Base-by-base conservation (phyloP, 106 monocot species). In the Allium cepa region DNA sequence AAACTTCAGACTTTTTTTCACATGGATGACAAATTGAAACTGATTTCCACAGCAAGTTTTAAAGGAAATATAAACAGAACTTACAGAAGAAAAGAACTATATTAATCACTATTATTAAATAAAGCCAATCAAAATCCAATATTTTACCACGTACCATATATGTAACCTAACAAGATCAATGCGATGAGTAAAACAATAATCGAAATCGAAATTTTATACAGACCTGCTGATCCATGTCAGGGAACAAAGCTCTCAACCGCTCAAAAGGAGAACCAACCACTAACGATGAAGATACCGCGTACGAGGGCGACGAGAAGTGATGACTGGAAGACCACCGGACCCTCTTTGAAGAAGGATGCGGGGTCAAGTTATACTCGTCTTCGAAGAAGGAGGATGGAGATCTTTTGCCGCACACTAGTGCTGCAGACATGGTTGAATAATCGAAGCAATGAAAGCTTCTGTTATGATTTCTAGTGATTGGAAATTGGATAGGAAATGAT, bases 381-480 rank as follows among this genome's bases (percentile, higher is more conserved):
- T 64, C 64, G 64, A 64, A 64, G 49, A 49, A 64, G 64, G 49
- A 48, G 49, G 64, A 47, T 49, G n/a, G 49, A 9, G 64, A 64
- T 64, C 64, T 48, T 64, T 64, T 64, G 64, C 64, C 64, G 64
- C 64, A 64, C 9, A 64, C n/a, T 64, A 64, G 49, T 14, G 45
- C 49, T 14, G 45, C 49, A 48, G 64, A 64, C 64, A 55, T 55
- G 13, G 8, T 64, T 36, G 36, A 47, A 63, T 63, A 47, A 46
- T 46, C 63, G 46, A 63, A 63, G 63, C 63, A 36, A 36, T 36
- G 36, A 36, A 36, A 36, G 36, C 36, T 36, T 36, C 36, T 36
- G 36, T 36, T 36, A 36, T 36, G 36, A 36, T 36, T 36, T 36
- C 36, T 36, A 36, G 3, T 36, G 36, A 5, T 36, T 36, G 36